Conservation (phyloP, 1,284 basidiomycete species). For the Omphalotus olearius region DNA sequence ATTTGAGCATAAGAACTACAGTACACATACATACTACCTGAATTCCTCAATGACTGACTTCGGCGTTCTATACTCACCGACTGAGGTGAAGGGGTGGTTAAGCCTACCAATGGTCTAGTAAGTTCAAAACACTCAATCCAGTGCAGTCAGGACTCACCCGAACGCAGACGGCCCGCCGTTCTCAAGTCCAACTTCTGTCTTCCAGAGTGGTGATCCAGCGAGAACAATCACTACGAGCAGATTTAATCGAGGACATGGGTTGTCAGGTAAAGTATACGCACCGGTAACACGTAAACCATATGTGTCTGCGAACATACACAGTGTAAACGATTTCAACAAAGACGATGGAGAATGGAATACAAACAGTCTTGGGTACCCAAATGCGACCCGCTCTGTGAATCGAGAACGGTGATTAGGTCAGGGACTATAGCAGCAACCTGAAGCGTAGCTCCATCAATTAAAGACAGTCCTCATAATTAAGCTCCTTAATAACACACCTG, state of each 20-base stretch:
- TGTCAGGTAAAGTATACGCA: not conserved
- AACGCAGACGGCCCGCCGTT: conserved; percentile 37
- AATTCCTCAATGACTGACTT: conserved; percentile 3
- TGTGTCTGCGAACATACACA: conserved; percentile 19
- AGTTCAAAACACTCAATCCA: not conserved
- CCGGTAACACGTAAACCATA: conserved; percentile 45
- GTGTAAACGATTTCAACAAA: not conserved
- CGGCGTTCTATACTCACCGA: conserved; percentile 5
- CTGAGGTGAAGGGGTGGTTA: not conserved
- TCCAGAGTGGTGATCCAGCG: conserved; percentile 52
- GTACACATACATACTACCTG: not conserved
- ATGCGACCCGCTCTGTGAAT: conserved; percentile 49
- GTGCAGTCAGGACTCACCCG: conserved; percentile 18
- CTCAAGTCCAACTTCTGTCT: conserved; percentile 41
- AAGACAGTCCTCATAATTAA: too few species aligned
- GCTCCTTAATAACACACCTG: too few species aligned
- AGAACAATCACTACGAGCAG: conserved; percentile 41
- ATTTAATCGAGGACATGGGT: too few species aligned
- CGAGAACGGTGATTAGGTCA: conserved; percentile 53
- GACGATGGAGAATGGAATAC: not conserved
- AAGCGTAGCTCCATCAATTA: not conserved
- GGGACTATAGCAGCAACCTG: conserved; percentile 40
- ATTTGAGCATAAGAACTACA: too few species aligned
- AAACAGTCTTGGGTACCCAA: conserved; percentile 37
- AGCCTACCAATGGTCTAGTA: not conserved